Base-by-base conservation (phyloP, 192 early-diverging fungal genomes). In the Ambispora gerdemannii region DNA sequence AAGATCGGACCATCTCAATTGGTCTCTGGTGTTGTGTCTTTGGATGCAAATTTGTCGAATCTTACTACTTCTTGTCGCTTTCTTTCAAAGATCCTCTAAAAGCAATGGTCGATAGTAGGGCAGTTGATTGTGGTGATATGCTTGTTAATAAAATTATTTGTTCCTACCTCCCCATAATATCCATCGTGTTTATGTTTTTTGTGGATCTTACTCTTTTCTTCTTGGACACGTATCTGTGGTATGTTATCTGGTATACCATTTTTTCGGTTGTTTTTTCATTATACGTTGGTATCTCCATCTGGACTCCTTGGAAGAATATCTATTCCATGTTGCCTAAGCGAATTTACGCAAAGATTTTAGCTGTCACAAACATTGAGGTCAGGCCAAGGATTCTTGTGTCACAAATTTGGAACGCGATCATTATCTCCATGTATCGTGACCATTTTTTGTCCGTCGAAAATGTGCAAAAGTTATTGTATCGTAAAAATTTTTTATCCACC, bases 171-270 rank as follows among this genome's bases (percentile, higher is more conserved):
- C 84, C 87, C 62, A 72, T 76, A 49, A 86, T 91, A 28, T 87
- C 88, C 1, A 79, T 91, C 25, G 81, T 81, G 0, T 78, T 91
- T 50, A 90, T 92, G 88, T 85, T 92, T 75, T 68, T 90, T 63
- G 83, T 90, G 24, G 86, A 89, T 58, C 70, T 91, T 53, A 78
- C 87, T 10, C 85, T 94, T 17, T 92, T 88, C 74, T 94, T 94
- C 71, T 73, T 92, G 47, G 91, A 92, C 63, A 94, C 92, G 0
- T 94, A 94, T 70, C 81, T 94, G 66, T 94, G 92, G 91, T 94
- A 91, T 63, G 87, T 92, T 28, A 89, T 92, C 47, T 92, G 90
- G 90, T 89, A 89, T 74, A 89, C 91, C 1, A 67, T 89, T 50
- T 90, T 94, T 58, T 92, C 91, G 3, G 89, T 92, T 22, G 83